Evolutionary conservation across 345 rosid genomes (phyloP).

Genomic region (sweet orange (Citrus sinensis)): DVS_A1.0 CM039164.1:10938001-10938500

Average conservation of each 20-base stretch:
- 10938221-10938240: constrained; percentile 62
- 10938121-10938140: constrained; percentile 84
- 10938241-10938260: constrained; percentile 70
- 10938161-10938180: constrained; percentile 89
- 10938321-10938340: constrained; percentile 72
- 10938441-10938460: constrained; percentile 92
- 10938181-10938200: constrained; percentile 80
- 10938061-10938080: constrained; percentile 40
- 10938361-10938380: constrained; percentile 54
- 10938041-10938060: constrained; percentile 66
- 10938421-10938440: constrained; percentile 62
- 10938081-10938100: constrained; percentile 46
- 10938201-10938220: constrained; percentile 64
- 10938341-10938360: constrained; percentile 63
- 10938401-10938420: constrained; percentile 71
- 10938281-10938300: constrained; percentile 97
- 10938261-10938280: constrained; percentile 93
- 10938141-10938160: constrained; percentile 94
- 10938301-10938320: constrained; percentile 90
- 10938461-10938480: constrained; percentile 87
- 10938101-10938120: constrained; percentile 81
- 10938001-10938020: constrained; percentile 75
- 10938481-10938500: constrained; percentile 78
- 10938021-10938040: constrained; percentile 70
- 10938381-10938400: constrained; percentile 55